Base-by-base conservation (phyloP, 139 green algal species). In the Chlorella vulgaris region DNA sequence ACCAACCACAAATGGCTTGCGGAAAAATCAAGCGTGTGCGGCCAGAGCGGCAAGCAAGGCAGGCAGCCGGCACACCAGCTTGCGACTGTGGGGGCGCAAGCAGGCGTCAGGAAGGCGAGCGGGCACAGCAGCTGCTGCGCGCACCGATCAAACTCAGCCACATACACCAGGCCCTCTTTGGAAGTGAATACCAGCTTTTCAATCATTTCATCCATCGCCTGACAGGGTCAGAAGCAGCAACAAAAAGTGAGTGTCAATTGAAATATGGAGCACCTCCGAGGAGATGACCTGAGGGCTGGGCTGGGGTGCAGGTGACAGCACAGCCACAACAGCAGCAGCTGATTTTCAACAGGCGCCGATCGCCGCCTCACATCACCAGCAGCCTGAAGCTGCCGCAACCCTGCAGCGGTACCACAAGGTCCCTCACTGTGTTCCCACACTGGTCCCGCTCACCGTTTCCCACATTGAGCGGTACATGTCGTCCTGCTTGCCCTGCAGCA, bases 171-270 rank as follows among this genome's bases (percentile, higher is more conserved):
- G 36, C 75, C 66, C 7, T 70, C 76, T 6, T 43, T 50, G 18
- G 35, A 69, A 10, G 75, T 83, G 62, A 84, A 78, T 2, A 92
- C 35, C n/a, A 94, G 77, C 24, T 81, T 47, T 18, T 83, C 82
- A 7, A 91, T 76, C 85, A 92, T 89, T 31, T 89, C 88, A 74
- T 85, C 84, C 91, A 95, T 93, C 15, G 91, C 71, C 70, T 76
- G 66, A 24, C 36, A 77, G 26, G 55, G 18, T 8, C 55, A 65
- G 55, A 15, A 65, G 47, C 47, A 58, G 47, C 13, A 15, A 24
- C 13, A 15, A 58, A 58, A 58, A 10, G 15, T n/a, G n/a, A n/a
- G n/a, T n/a, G n/a, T n/a, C n/a, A n/a, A n/a, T n/a, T n/a, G n/a
- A n/a, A n/a, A n/a, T n/a, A n/a, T n/a, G n/a, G n/a, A n/a, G n/a